Base-by-base conservation (phyloP, 768 basidiomycete genomes). In the Fomitopsis pulvina region DNA sequence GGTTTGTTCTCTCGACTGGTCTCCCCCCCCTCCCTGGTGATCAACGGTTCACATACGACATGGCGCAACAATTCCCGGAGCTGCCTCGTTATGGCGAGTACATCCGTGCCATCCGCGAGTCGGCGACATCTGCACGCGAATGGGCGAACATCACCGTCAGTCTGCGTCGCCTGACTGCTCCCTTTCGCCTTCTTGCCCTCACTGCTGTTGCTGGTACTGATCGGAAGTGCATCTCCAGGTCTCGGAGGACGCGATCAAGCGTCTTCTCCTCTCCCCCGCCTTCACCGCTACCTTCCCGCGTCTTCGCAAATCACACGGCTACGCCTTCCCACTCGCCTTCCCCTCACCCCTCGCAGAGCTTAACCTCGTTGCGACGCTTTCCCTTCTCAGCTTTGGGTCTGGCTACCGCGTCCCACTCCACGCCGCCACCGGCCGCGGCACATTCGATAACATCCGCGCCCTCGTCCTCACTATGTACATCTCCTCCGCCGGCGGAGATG, bases 351-450 rank as follows among this genome's bases (percentile, higher is more conserved):
- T 80, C 4, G 78, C 85, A 38, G 92, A 95, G 66, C 71, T 95
- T 51, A 93, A 92, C 64, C 70, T 93, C 25, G 68, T 93, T n/a
- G 80, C 83, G 40, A 66, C 88, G 7, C 78, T 92, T 37, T 80
- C 83, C 2, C 73, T 92, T 14, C 74, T 95, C 28, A 92, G 92
- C 63, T 89, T 93, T 63, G 87, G 77, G 4, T 88, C 87, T 1
- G 87, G 87, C 29, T 93, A 87, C 64, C 85, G 88, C 22, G 71
- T 74, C 4, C 79, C 84, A 4, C 74, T 94, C 32, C 89, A 88
- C 64, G 66, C 68, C 12, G 78, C 80, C 49, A 85, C 85, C 2
- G 80, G 83, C 12, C 80, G 88, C 37, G 90, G 91, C 20, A 88
- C 89, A 53, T 92, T 83, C 77, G 87, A 93, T 64, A 81, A 79